Evolutionary conservation across 345 rosid genomes (phyloP), one percentile per base, ranked within the genome.

Genomic region (Hibiscus syriacus): DNA sequence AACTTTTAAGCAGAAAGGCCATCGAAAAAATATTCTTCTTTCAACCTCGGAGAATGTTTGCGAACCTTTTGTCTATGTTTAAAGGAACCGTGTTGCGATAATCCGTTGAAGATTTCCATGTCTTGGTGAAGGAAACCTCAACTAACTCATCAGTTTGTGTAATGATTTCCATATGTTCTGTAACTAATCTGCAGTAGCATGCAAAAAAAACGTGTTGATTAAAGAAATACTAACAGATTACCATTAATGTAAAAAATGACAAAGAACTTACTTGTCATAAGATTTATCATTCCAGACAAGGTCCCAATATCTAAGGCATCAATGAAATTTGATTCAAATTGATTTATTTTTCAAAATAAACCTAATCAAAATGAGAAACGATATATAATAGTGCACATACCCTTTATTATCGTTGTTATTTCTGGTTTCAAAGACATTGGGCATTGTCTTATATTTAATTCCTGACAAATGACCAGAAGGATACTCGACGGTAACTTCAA

Each of bases 41-140:
- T 66, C 13, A 46, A 59, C 6, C 49, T 54, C 16, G 10, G 25
- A 49, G 5, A 23, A 67, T 23, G 6, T 14, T 23, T 49, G n/a
- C 25, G 25, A 22, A 85, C 98, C 99, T 86, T 81, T 92, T 94
- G 74, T 92, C 99, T 1, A 94, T 76, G 72, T 92, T 88, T 55
- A 94, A 48, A 2, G 99, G 98, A 68, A 80, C 92, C 10, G 45
- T 7, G 6, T 73, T 67, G 23, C 77, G 72, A 12, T 71, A 78
- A 9, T 16, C 39, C 58, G 1, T 70, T 62, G 80, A 57, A 26
- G 55, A 41, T 6, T 58, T 67, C 99, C 99, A 92, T 22, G 67
- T 79, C 48, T 77, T 84, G 13, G 74, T 71, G 67, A 90, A 92
- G 8, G 98, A 92, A 55, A 92, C 20, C 79, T 92, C 98, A 23